A percentile compares a stretch with the other conserved stretches of the same genome.
These are phyloP conservation scores for Arthonia radiata DNA, from an alignment of 495 filamentous ascomycete genomes.

Conservation along the genomic window DNA sequence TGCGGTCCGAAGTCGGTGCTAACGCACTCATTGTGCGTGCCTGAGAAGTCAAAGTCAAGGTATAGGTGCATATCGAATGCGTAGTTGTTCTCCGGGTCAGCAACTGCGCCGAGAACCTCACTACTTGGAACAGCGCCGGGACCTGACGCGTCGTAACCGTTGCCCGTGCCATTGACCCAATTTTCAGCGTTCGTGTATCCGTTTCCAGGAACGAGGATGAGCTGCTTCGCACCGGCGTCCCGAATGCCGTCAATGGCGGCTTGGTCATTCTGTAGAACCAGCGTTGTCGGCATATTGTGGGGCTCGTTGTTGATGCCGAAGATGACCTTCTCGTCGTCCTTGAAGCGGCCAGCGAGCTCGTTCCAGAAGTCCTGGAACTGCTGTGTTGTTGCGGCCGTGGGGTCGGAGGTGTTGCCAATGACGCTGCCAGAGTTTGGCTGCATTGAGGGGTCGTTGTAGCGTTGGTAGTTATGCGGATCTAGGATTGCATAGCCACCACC, in stretches of 20 bases:
- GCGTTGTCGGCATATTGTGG: slow-evolving; percentile 22
- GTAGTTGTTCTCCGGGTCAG: slow-evolving; percentile 21
- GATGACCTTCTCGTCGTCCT: slow-evolving; percentile 24
- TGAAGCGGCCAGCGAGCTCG: slow-evolving; percentile 23
- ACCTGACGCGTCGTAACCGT: no score
- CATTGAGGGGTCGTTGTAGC: slow-evolving; percentile 25
- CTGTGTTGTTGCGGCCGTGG: neutral
- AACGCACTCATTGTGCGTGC: slow-evolving; percentile 15
- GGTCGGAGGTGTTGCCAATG: slow-evolving; percentile 22
- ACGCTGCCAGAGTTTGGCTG: slow-evolving; percentile 24
- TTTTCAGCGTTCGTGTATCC: slow-evolving; percentile 22
- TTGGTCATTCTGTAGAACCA: slow-evolving; percentile 23
- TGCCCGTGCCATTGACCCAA: slow-evolving; percentile 21
- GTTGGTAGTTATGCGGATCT: slow-evolving; percentile 31
- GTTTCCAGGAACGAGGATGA: slow-evolving; percentile 26
- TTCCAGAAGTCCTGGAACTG: slow-evolving; percentile 25
- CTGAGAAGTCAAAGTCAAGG: slow-evolving; percentile 24
- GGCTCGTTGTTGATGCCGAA: slow-evolving; percentile 19
- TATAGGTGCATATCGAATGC: slow-evolving; percentile 30
- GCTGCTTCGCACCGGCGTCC: slow-evolving; percentile 16
- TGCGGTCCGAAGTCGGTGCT: slow-evolving; percentile 16
- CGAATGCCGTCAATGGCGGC: slow-evolving; percentile 25
- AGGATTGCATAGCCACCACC: slow-evolving; percentile 13
- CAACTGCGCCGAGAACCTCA: no score
- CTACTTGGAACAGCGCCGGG: no score